Base-by-base conservation (phyloP, 257 asterid genomes). In the Ballota nigra region DNA sequence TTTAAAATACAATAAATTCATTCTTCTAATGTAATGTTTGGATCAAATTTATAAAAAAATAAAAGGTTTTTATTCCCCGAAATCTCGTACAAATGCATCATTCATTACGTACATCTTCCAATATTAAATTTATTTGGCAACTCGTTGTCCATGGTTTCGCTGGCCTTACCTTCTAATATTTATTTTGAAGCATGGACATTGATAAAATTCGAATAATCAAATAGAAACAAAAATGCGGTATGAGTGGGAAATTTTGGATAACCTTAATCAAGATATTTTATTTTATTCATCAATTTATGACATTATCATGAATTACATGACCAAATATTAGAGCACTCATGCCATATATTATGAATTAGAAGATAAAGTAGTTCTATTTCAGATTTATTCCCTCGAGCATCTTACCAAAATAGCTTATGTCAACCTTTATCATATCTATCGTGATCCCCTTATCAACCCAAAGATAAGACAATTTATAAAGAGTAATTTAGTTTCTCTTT, bases 221-320 rank as follows among this genome's bases (percentile, higher is more conserved):
- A 38, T 22, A 69, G 20, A 65, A 20, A 58, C 51, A 23, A 40
- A 47, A 49, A 43, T 56, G 66, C 19, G 45, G 56, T 57, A 59
- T 29, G 68, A 58, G 52, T 66, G 58, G 78, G 72, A 60, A 41
- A 29, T 36, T 26, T 34, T 33, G 63, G 65, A 74, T 75, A 59
- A 60, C 45, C 66, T 75, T 45, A 74, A 47, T 57, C 40, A 18
- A 74, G 34, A 34, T 51, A 36, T 57, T 57, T 2, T 49, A 4
- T 60, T 43, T 18, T 23, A 20, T 13, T 66, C 20, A 28, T 62
- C 53, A 47, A 23, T 62, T 45, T 43, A 59, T 56, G 63, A 15
- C 62, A 8, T 43, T 43, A 58, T 33, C 28, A 43, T 58, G 33
- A 29, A 10, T 55, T 57, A 5, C 31, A 43, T 20, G 62, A 74